These are phyloP conservation scores for Xylaria intraflava DNA, from an alignment of 495 filamentous ascomycete species.

Conservation along the genomic window DNA sequence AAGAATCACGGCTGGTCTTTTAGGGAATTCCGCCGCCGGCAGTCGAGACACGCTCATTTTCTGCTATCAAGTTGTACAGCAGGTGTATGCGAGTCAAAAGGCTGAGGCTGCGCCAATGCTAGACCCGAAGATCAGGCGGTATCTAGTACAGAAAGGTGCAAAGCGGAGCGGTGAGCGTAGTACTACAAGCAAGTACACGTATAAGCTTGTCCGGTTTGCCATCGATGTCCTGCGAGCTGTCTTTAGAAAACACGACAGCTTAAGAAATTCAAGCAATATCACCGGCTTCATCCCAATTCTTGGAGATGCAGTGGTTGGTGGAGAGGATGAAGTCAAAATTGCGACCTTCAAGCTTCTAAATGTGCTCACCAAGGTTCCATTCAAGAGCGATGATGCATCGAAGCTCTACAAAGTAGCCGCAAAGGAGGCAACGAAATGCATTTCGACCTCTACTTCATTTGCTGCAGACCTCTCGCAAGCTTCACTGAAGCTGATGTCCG, in stretches of 20 bases:
- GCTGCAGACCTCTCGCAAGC: constrained; percentile 77
- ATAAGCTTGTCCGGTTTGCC: constrained; percentile 80
- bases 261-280: constrained; percentile 72
- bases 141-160: constrained; percentile 68
- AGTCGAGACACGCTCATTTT: constrained; percentile 78
- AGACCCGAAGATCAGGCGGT: constrained; percentile 58
- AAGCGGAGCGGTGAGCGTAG: constrained; percentile 60
- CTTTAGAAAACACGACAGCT: constrained; percentile 69
- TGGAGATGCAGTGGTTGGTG: constrained; percentile 73
- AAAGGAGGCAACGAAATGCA: constrained; percentile 68
- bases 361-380: constrained; percentile 75
- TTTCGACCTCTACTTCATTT: constrained; percentile 57
- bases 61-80: constrained; percentile 87
- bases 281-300: constrained; percentile 80
- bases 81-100: constrained; percentile 61
- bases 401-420: constrained; percentile 76
- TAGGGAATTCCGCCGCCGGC: constrained; percentile 68
- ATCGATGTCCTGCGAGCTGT: constrained; percentile 77
- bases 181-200: constrained; percentile 64
- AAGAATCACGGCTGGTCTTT: constrained; percentile 72
- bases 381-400: constrained; percentile 63
- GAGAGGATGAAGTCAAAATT: constrained; percentile 84
- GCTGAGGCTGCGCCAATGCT: constrained; percentile 39
- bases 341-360: constrained; percentile 76
- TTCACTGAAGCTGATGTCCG: constrained; percentile 76